Evolutionary conservation across 192 early-diverging fungal genomes (phyloP), one percentile per base, ranked within the genome.

Genomic region (Ambispora gerdemannii): DNA sequence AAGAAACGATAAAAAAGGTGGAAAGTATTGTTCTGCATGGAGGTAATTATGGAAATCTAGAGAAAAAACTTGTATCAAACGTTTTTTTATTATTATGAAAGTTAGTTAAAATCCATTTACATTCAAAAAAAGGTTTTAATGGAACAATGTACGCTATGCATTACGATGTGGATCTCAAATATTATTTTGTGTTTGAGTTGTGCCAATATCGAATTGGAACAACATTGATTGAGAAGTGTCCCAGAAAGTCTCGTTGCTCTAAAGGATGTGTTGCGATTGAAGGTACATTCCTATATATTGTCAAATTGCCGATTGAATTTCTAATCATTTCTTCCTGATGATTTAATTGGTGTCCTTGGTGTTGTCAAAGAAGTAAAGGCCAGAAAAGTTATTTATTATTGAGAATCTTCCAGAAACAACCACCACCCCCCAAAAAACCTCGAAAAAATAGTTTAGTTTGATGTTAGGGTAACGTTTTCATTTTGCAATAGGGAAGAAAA

Each of bases 121-220:
- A 35, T 1, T 20, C 22, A 34, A 13, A 55, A 22, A 0, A 62
- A 62, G 28, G 60, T 3, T 36, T 2, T 62, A 31, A 62, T 19
- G 2, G 60, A 33, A 62, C 30, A 22, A 33, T 62, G 11, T 62
- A 62, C n/a, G 60, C 60, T 3, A 62, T 62, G 60, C 30, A 66
- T 27, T 66, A 66, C 25, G 27, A 66, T 66, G 4, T 30, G 8
- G 31, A 50, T 0, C 1, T 66, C 25, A 13, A 31, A 66, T 66
- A 66, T 66, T 66, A 50, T 50, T 66, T 47, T 6, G 27, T 66
- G 8, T 66, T 50, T 30, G 15, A 66, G 47, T n/a, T 10, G 25
- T 66, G 63, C 13, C 47, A 32, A 50, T 66, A 66, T 51, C 27
- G 47, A 50, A 66, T 66, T 3, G 47, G 47, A 28, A 66, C 47